A percentile compares a stretch with the other conserved stretches of the same genome.
phyloP scores from a whole-genome alignment of 208 protist genomes.

The Leptomonas seymouri region DNA sequence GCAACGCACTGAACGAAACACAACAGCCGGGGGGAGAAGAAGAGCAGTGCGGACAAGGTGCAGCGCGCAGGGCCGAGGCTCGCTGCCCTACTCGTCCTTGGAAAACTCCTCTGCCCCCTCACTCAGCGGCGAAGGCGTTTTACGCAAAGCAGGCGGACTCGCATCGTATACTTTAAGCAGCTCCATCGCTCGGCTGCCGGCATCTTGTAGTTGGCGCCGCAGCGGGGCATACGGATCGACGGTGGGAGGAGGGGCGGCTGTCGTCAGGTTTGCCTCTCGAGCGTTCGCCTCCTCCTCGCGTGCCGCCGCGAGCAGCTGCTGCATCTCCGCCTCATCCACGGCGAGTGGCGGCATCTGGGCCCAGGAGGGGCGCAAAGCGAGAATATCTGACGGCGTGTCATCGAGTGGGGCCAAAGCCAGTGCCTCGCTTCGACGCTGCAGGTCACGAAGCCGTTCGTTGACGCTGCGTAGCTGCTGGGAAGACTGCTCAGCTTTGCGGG shows the following conservation, averaged over 20 bases:
- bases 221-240: slow-evolving; percentile 19
- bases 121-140: neutral
- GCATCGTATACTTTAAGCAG: slow-evolving; percentile 25
- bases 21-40: neutral
- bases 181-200: slow-evolving; percentile 13
- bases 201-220: slow-evolving; percentile 4
- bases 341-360: neutral
- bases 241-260: neutral
- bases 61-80: no score
- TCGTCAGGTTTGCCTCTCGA: neutral
- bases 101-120: neutral
- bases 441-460: slow-evolving; percentile 43
- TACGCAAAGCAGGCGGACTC: slow-evolving; percentile 18
- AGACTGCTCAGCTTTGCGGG: slow-evolving; percentile 9
- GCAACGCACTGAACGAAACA: no score
- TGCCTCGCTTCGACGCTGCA: slow-evolving; percentile 20
- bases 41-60: no score
- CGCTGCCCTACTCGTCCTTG: neutral
- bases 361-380: slow-evolving; percentile 25
- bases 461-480: slow-evolving; percentile 32
- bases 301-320: slow-evolving; percentile 47
- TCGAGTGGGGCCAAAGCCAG: slow-evolving; percentile 18
- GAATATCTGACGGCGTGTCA: slow-evolving; percentile 9
- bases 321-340: slow-evolving; percentile 34
- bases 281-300: slow-evolving; percentile 44